Evolutionary conservation across 2,329 filamentous ascomycete genomes (phyloP), one percentile per base, ranked within the genome.

Genomic region (Aspergillus novoparasiticus): DNA sequence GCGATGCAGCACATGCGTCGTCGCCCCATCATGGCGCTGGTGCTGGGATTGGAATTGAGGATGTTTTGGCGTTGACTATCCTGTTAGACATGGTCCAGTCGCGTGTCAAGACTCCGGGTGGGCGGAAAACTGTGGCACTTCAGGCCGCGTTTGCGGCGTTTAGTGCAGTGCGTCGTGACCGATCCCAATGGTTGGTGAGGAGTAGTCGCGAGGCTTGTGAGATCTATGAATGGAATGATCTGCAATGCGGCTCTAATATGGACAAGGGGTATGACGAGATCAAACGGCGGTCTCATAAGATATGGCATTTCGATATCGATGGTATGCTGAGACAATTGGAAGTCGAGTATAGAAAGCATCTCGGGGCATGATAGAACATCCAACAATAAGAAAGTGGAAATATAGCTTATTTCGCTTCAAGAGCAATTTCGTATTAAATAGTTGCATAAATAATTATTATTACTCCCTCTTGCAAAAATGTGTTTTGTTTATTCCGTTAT

Each of bases 111-210:
- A 21, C 46, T 6, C 26, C 34, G 2, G 23, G 21, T 16, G 34
- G 34, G 19, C 54, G 28, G 9, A 53, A 57, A 23, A 39, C 19
- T 3, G 43, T 23, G 12, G 55, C 50, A n/a, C 11, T 68, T 45
- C 36, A 50, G 43, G 72, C 69, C 0, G 82, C 79, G 5, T 75
- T 85, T 26, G 45, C 65, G 32, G 72, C 73, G 2, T 84, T 80
- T 63, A 77, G 76, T 43, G 67, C 72, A 0, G 69, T 77, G 2
- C 69, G 83, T 3, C 74, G 76, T 16, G 76, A 76, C 43, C 73
- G 82, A 6, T 80, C 79, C 1, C 81, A 83, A 67, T 81, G 77
- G 75, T 73, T 84, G 0, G 78, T 84, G 9, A 62, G 71, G 39
- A 77, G 76, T 46, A 81, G 79, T 41, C 71, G 78, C 16, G 60